phyloP scores from a whole-genome alignment of 805 yeast species.

The Priceomyces carsonii region DNA sequence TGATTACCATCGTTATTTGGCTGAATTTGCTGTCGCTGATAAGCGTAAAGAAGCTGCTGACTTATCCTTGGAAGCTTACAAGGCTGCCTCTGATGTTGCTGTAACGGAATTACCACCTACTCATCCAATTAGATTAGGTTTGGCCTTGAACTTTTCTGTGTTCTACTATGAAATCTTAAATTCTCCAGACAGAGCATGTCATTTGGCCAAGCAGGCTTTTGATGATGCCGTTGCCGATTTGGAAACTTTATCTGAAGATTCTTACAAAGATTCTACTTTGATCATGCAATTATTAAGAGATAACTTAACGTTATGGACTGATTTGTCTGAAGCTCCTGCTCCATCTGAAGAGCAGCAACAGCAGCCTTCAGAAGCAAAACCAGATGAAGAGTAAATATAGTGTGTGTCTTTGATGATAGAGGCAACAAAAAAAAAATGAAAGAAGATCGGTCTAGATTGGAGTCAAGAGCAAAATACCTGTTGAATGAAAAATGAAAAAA shows the following conservation, averaged over 20 bases:
- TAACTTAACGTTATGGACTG: constrained; percentile 98
- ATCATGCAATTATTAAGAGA: constrained; percentile 99
- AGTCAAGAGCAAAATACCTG: background rate
- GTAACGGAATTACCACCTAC: constrained; percentile 97
- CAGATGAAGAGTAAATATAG: constrained; percentile 19
- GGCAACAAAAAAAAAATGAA: constrained; percentile 5
- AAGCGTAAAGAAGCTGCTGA: constrained; percentile 92
- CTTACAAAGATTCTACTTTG: constrained; percentile 97
- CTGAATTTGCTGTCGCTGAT: constrained; percentile 92
- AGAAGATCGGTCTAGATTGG: constrained; percentile 1
- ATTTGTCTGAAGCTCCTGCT: constrained; percentile 76
- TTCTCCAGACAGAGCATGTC: constrained; percentile 98
- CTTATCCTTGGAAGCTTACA: constrained; percentile 90
- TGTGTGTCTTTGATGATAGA: constrained; percentile 6
- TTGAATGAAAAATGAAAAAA: background rate
- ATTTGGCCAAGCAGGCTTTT: constrained; percentile 97
- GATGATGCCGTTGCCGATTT: constrained; percentile 99
- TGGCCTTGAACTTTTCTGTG: constrained; percentile 96
- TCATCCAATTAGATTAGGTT: constrained; percentile 96
- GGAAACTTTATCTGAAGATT: constrained; percentile 96
- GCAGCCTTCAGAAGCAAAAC: constrained; percentile 21
- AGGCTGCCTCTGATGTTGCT: constrained; percentile 95
- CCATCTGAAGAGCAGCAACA: constrained; percentile 38
- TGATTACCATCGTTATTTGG: constrained; percentile 98
- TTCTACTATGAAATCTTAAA: constrained; percentile 97